These are phyloP conservation scores for Bromus sterilis DNA, from an alignment of 176 grass and related monocot species.

Conservation along the genomic window DNA sequence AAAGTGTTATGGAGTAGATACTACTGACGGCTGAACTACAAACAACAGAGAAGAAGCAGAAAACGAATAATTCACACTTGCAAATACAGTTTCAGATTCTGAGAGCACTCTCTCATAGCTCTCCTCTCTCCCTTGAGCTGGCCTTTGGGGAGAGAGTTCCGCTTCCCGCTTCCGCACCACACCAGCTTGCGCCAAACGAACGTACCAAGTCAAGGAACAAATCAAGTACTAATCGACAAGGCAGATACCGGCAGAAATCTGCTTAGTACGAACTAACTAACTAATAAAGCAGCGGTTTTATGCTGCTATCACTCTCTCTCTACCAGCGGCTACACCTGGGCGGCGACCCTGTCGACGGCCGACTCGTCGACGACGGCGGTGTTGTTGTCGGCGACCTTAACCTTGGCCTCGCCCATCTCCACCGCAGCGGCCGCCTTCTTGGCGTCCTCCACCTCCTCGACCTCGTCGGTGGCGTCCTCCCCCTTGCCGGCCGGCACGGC, in stretches of 20 bases:
- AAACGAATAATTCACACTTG: background rate
- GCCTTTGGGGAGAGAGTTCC: background rate
- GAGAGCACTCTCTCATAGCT: background rate
- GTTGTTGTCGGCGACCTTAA: conserved; percentile 23
- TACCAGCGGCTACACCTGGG: conserved; percentile 34
- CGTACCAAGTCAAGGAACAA: background rate
- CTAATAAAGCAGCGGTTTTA: background rate
- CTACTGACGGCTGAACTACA: no score
- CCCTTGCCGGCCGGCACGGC: conserved; percentile 28
- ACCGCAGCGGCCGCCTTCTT: conserved; percentile 22
- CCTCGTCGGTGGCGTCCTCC: background rate
- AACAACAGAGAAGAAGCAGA: no score
- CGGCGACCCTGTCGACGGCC: conserved; percentile 25
- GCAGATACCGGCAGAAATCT: background rate
- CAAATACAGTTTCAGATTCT: background rate
- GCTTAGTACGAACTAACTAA: background rate
- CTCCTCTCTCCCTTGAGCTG: background rate
- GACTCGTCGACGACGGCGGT: background rate
- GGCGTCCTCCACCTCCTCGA: conserved; percentile 43
- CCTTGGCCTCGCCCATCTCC: conserved; percentile 39
- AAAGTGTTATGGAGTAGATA: no score
- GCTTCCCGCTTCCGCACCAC: no score
- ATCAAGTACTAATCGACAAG: background rate
- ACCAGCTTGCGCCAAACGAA: background rate
- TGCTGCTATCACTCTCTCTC: background rate